Evolutionary conservation across 441 rosid genomes (phyloP), one percentile per base, ranked within the genome.

Genomic region (Corymbia citriodora): DNA sequence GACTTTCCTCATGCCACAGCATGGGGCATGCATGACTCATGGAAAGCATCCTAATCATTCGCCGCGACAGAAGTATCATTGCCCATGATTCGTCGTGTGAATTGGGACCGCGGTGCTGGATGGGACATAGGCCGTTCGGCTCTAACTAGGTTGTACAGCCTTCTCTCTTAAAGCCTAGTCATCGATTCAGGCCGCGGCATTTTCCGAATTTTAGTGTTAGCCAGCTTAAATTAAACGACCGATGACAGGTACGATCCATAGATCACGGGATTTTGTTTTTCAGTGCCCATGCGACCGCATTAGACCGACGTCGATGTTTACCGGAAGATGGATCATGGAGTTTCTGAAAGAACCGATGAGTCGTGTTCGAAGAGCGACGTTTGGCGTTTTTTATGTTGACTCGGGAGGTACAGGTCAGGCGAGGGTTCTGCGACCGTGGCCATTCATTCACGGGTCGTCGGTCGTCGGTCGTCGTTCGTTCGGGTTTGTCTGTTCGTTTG

Each of bases 151-250:
- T 27, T 61, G 27, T 1, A 29, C 68, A 12, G 27, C 31, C 8
- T 27, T 29, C 14, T n/a, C 33, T 63, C 17, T 63, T n/a, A 2
- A 40, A 40, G 16, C 72, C 7, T 63, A 31, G 36, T 17, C 3
- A 36, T 36, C 27, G 2, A 18, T 19, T 10, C 0, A 33, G 5
- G 16, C 27, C 48, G 6, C 2, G 0, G 1, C 2, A 33, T 40
- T 40, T 40, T 4, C 27, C 13, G 12, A 21, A 74, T 40, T 40
- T 40, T 9, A 36, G 1, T 7, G 2, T 19, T 7, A 0, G 19
- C 2, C 7, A 36, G 0, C 23, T 12, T 19, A 19, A 3, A 72
- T 19, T 19, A 72, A 19, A 18, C 1, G 3, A 23, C 3, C 6
- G 49, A 72, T 1, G 15, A 15, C 23, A 15, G 48, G 6, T 10